Evolutionary conservation across 495 filamentous ascomycete genomes (phyloP).

Genomic region (Tuber indicum): DNA sequence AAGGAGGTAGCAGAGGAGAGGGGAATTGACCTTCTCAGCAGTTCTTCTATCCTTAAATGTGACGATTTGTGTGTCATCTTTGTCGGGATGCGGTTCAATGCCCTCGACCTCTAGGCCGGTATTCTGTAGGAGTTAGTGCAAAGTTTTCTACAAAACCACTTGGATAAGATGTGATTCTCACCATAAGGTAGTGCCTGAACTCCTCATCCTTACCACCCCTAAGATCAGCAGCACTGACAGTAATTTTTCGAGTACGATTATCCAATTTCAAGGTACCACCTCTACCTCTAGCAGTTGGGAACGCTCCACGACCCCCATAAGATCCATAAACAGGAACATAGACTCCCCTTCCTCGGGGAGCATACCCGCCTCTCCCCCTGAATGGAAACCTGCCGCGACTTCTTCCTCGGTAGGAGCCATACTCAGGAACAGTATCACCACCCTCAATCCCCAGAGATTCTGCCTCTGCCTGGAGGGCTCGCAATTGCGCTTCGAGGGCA

Average conservation of each 20-base stretch:
- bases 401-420: slow-evolving; percentile 37
- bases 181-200: slow-evolving; percentile 76
- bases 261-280: slow-evolving; percentile 71
- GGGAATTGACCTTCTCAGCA: slow-evolving; percentile 59
- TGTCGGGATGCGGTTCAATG: slow-evolving; percentile 59
- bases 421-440: slow-evolving; percentile 29
- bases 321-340: slow-evolving; percentile 34
- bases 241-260: slow-evolving; percentile 73
- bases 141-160: not conserved
- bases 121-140: slow-evolving; percentile 52
- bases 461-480: slow-evolving; percentile 78
- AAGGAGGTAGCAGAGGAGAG: not conserved
- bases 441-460: slow-evolving; percentile 68
- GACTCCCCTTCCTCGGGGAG: slow-evolving; percentile 53
- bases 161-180: slow-evolving; percentile 48
- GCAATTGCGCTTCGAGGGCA: slow-evolving; percentile 69
- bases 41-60: slow-evolving; percentile 84
- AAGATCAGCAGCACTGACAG: slow-evolving; percentile 63
- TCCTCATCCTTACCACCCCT: slow-evolving; percentile 69
- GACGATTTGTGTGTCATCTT: slow-evolving; percentile 57
- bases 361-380: slow-evolving; percentile 51
- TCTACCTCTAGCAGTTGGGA: slow-evolving; percentile 48
- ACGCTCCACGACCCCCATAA: slow-evolving; percentile 47
- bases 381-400: slow-evolving; percentile 47
- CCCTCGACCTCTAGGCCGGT: slow-evolving; percentile 70